phyloP scores from a whole-genome alignment of 164 flowering plant species.

The Aristolochia californica region DNA sequence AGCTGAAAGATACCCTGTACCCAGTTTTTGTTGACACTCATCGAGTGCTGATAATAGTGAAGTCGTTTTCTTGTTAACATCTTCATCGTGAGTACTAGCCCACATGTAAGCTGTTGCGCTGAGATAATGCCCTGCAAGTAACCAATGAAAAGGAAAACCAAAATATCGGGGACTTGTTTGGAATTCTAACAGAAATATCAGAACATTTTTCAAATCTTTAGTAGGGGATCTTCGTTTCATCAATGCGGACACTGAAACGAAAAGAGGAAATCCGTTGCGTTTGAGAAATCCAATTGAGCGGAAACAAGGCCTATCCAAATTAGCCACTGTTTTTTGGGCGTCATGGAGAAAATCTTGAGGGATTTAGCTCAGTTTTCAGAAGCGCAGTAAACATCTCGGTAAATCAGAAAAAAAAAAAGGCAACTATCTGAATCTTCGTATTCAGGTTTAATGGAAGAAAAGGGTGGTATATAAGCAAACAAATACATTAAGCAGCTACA shows the following conservation, averaged over 20 bases:
- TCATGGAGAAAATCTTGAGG: no score
- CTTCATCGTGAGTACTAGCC: conserved; percentile 79
- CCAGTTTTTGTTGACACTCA: conserved; percentile 61
- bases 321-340: no score
- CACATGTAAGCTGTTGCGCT: conserved; percentile 90
- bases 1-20: conserved; percentile 89
- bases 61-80: conserved; percentile 53
- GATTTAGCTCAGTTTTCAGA: neutral
- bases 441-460: neutral
- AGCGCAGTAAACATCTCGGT: no score
- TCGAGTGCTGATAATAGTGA: conserved; percentile 53
- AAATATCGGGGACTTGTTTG: neutral
- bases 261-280: no score
- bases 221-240: no score
- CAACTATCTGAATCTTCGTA: neutral
- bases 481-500: no score
- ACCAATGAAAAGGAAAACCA: neutral
- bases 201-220: no score
- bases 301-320: no score
- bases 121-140: conserved; percentile 69
- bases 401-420: neutral
- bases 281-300: no score
- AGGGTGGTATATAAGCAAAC: no score
- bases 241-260: no score
- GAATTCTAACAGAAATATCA: no score